Evolutionary conservation across 2,329 filamentous ascomycete genomes (phyloP), one percentile per base, ranked within the genome.

Genomic region (Fusarium nanum): DNA sequence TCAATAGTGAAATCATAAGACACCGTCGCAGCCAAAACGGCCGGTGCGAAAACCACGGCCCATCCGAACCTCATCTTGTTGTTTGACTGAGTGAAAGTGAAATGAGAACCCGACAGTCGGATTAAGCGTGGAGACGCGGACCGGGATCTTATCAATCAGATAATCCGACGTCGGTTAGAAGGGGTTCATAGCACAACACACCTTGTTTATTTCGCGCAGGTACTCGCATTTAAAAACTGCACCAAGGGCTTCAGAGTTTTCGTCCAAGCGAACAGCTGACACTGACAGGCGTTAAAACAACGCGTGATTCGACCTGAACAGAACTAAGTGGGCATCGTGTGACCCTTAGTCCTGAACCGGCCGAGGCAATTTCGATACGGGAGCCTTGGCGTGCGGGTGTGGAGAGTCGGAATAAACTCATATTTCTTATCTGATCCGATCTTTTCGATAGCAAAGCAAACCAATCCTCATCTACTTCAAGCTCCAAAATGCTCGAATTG

Each of bases 1-100:
- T 85, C 87, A 68, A 93, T 84, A 73, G 90, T 88, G 81, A 91
- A 93, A 77, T 92, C 83, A 75, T 91, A 87, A 7, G 81, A 84
- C 56, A 89, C 81, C 0, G 83, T 87, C 11, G 81, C 83, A 30
- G 81, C 78, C 25, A 72, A 54, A 40, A 64, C 60, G 16, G 65
- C 22, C 6, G 68, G 60, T 27, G 61, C n/a, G 13, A 67, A 28
- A 30, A 56, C 23, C 50, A 48, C 41, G 40, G 34, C 47, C 58
- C 37, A 60, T 5, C 5, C 42, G 34, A 47, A 47, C 14, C 48
- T 56, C 70, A 72, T 56, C 60, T 62, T 72, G 46, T 34, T 61
- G 56, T 57, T 61, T 60, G 46, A 25, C 8, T 27, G 27, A 64
- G 34, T 16, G 32, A 32, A 44, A 49, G 52, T 66, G 47, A 44